A percentile compares a stretch with the other conserved stretches of the same genome.
These are phyloP conservation scores for Amphibolis antarctica DNA, from an alignment of 106 monocot genomes.

Conservation along the genomic window DNA sequence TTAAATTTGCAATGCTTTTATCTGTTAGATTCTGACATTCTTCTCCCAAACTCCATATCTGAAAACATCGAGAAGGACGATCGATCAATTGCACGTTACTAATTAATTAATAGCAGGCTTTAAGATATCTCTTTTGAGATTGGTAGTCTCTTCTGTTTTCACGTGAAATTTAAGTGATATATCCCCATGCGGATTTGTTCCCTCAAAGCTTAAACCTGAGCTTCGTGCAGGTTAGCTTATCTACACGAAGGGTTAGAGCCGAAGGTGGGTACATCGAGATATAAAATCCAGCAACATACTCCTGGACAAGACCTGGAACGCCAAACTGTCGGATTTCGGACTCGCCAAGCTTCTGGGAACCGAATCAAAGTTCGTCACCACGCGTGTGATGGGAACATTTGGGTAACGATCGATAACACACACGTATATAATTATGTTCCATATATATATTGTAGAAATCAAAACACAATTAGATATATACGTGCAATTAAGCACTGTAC, in stretches of 20 bases:
- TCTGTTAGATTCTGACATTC: too few relatives aligned
- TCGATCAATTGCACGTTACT: not conserved
- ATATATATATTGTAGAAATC: not conserved
- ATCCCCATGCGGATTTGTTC: too few relatives aligned
- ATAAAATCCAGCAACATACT: constrained; percentile 96
- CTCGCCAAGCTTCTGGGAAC: constrained; percentile 76
- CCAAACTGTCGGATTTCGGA: constrained; percentile 94
- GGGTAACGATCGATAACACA: constrained; percentile 63
- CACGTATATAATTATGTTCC: too few relatives aligned
- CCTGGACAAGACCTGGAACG: constrained; percentile 75
- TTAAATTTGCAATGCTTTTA: too few relatives aligned
- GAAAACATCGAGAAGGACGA: not conserved
- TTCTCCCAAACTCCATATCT: not conserved
- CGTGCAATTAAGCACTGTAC: not conserved
- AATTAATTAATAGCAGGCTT: too few relatives aligned
- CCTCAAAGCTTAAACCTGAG: not conserved
- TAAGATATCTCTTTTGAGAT: too few relatives aligned
- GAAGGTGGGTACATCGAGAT: constrained; percentile 86
- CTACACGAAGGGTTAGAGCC: constrained; percentile 95
- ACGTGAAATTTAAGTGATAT: too few relatives aligned
- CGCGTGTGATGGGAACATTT: constrained; percentile 95
- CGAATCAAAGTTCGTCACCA: constrained; percentile 73
- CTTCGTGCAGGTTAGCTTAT: constrained; percentile 60
- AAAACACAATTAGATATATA: not conserved
- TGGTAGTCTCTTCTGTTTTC: too few relatives aligned